These are phyloP conservation scores for Aspergillus eucalypticola DNA, from an alignment of 2,329 filamentous ascomycete species.

Conservation along the genomic window DNA sequence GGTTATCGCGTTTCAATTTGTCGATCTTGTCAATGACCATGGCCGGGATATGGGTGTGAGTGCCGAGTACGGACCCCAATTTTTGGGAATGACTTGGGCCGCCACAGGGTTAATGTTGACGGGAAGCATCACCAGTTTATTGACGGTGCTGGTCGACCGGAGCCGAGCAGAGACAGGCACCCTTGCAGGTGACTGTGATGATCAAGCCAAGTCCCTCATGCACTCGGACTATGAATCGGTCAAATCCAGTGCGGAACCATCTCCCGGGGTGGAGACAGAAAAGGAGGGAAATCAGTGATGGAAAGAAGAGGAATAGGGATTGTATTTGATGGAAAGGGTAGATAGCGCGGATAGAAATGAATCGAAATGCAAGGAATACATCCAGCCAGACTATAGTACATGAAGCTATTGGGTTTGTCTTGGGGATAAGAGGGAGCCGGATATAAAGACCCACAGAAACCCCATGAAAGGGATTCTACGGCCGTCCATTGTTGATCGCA, in stretches of 20 bases:
- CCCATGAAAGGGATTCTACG: neutral
- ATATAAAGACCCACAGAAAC: constrained; percentile 1
- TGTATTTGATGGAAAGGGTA: neutral
- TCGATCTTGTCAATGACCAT: constrained; percentile 55
- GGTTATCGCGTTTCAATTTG: constrained; percentile 59
- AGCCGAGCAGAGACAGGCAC: constrained; percentile 6
- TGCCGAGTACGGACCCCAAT: constrained; percentile 55
- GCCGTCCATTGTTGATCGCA: neutral
- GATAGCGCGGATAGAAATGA: constrained; percentile 2
- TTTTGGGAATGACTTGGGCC: constrained; percentile 62
- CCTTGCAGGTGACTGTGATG: neutral
- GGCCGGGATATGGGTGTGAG: constrained; percentile 53
- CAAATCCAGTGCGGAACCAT: neutral
- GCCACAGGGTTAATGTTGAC: constrained; percentile 44
- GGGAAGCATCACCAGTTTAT: constrained; percentile 33
- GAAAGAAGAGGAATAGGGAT: neutral
- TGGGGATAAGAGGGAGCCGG: neutral
- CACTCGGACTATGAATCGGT: neutral
- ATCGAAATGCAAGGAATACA: constrained; percentile 1
- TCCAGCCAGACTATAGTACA: neutral
- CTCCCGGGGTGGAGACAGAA: neutral
- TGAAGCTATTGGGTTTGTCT: constrained; percentile 4
- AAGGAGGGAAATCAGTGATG: neutral
- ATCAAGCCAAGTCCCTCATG: neutral
- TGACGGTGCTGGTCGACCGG: constrained; percentile 27